Base-by-base conservation (phyloP, 2,329 filamentous ascomycete species). In the Ophiognomonia clavigignenti-juglandacearum region DNA sequence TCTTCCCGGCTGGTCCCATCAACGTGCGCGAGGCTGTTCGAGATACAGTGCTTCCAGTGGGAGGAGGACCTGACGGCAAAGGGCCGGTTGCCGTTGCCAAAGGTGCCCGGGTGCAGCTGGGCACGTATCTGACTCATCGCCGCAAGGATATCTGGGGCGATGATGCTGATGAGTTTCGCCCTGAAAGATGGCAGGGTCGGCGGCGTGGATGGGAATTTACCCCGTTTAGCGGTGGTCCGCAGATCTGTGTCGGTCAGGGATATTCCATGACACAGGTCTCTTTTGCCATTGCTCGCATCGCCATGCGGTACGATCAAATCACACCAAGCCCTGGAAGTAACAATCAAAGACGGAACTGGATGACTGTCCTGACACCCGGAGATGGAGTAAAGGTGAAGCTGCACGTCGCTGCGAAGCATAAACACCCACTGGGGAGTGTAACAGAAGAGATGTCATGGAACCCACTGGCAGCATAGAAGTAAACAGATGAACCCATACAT, bases 1-100 rank as follows among this genome's bases (percentile, higher is more conserved):
- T 76, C 11, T 70, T 66, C 48, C 65, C 72, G 2, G 64, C 69
- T 2, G 67, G 75, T 1, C 59, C 70, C 3, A 54, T 59, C 20
- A 75, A 75, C 53, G 59, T 62, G 39, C 64, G 72, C 5, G 57
- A 60, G 18, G 67, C 71, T 1, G 57, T 62, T 4, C 61, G 63
- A 14, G 68, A 74, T 51, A 70, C 69, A 0, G 57, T 64, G 7
- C 58, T 73, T 9, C 69, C 70, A 2, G 53, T 54, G 6, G 70
- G 69, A 9, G 70, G 70, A 14, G 69, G 68, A 2, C 54, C 56
- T 5, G 59, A 70, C 43, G 57, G 64, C 11, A 56, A 62, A 34
- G 51, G 58, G 8, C 63, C 69, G 1, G 50, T 69, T 2, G 65
- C 67, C 40, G 54, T 73, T 4, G 61, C 62, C 7, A 62, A 64